Base-by-base conservation (phyloP, 2,329 filamentous ascomycete genomes). In the Fusarium sp. region DNA sequence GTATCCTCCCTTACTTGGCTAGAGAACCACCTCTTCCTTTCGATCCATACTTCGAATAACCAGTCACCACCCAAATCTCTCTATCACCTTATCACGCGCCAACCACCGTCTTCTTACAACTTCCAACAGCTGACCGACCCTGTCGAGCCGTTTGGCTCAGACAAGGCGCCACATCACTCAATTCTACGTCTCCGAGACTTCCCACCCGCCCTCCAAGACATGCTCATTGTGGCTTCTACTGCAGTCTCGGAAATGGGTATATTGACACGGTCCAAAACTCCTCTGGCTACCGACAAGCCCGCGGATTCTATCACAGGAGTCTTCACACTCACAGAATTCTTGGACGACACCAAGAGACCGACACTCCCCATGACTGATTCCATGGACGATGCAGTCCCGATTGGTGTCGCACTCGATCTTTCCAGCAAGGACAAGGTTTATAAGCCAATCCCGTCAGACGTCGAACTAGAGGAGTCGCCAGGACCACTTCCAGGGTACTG, bases 1-100 rank as follows among this genome's bases (percentile, higher is more conserved):
- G 93, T 97, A 4, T 93, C 93, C 6, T 91, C 92, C 18, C 85
- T 99, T 42, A 86, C 87, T 40, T 99, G 97, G 96, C 86, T 98
- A 21, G 92, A 96, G 75, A 97, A 96, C 72, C 83, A 97, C 73
- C 82, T 95, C 4, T 97, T 98, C 77, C 84, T 98, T 46, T 86
- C 91, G 58, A 88, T 96, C 23, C 91, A 98, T 79, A 93, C 92
- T n/a, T 82, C 86, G 30, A 86, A 86, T 65, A 84, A 85, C 58
- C 86, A 87, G 41, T 83, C 85, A 27, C 83, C 85, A 11, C 87
- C 89, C 8, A 80, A 87, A 27, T 93, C 92, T 1, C 85, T 87
- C n/a, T 97, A 94, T 75, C 91, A 97, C 77, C 84, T 97, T 56
- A 89, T 97, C 60, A 91, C 89, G 8, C 88, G 93, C 66, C 85